Conservation (phyloP, 2,329 filamentous ascomycete species). For the Didymella pinodella region DNA sequence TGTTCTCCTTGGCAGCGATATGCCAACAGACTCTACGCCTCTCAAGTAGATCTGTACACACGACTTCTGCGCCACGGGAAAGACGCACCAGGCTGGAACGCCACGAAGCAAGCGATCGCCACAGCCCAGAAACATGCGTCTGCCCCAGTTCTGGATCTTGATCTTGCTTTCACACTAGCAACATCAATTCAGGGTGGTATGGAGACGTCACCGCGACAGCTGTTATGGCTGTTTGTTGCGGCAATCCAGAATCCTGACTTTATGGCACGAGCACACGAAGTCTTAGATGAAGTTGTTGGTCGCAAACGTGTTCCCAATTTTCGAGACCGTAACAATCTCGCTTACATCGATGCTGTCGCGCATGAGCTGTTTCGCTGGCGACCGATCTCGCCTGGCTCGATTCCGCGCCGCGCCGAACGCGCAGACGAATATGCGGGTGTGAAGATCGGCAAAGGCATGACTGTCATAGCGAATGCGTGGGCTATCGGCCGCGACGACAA, state of each 20-base stretch:
- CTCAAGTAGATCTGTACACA: not conserved
- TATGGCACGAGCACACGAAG: not conserved
- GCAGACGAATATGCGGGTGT: not conserved
- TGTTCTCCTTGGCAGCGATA: not conserved
- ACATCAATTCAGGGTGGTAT: conserved; percentile 1
- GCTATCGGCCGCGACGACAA: not conserved
- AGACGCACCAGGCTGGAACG: not conserved
- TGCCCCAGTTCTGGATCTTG: not conserved
- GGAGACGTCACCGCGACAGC: not conserved
- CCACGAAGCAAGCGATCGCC: not conserved
- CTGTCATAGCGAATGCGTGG: not conserved
- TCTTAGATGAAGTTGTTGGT: not conserved
- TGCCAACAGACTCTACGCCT: not conserved
- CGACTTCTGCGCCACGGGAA: not conserved
- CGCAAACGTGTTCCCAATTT: not conserved
- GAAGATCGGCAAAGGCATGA: not conserved
- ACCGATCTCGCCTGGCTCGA: not conserved
- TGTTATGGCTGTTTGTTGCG: not conserved
- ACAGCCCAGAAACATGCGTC: not conserved
- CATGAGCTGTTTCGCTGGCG: not conserved
- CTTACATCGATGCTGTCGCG: not conserved
- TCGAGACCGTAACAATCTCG: not conserved
- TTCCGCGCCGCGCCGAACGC: not conserved
- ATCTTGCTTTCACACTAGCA: not conserved
- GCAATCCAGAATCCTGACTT: not conserved